A percentile compares a stretch with the other conserved stretches of the same genome.
These are phyloP conservation scores for Teratosphaeria pseudoeucalypti DNA, from an alignment of 2,329 filamentous ascomycete species.

Conservation along the genomic window DNA sequence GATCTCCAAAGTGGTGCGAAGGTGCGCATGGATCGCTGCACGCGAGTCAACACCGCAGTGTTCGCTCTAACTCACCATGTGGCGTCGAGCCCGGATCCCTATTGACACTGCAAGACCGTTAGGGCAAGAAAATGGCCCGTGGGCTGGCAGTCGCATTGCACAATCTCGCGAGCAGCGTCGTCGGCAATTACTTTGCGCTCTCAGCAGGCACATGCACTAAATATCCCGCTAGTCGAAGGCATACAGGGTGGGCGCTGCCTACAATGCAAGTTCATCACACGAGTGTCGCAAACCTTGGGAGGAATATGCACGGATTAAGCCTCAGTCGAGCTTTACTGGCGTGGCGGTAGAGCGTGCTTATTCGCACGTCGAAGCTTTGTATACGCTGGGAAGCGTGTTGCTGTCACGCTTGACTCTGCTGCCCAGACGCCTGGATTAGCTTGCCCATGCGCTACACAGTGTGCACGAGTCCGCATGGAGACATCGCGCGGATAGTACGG, in stretches of 20 bases:
- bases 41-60: no score
- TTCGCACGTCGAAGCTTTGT: neutral
- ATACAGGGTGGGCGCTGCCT: neutral
- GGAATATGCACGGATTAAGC: neutral
- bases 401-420: neutral
- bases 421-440: neutral
- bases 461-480: neutral
- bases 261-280: neutral
- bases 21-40: no score
- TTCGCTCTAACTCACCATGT: no score
- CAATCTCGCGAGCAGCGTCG: neutral
- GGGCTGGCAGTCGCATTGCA: neutral
- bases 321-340: neutral
- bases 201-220: neutral
- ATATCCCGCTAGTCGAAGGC: neutral
- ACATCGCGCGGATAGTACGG: no score
- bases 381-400: no score
- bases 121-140: neutral
- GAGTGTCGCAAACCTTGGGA: neutral
- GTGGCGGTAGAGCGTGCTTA: neutral
- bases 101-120: neutral
- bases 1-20: no score
- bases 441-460: neutral
- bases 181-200: neutral
- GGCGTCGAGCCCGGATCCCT: neutral